Base-by-base conservation (phyloP, 2,329 filamentous ascomycete species). In the Colletotrichum sp. region DNA sequence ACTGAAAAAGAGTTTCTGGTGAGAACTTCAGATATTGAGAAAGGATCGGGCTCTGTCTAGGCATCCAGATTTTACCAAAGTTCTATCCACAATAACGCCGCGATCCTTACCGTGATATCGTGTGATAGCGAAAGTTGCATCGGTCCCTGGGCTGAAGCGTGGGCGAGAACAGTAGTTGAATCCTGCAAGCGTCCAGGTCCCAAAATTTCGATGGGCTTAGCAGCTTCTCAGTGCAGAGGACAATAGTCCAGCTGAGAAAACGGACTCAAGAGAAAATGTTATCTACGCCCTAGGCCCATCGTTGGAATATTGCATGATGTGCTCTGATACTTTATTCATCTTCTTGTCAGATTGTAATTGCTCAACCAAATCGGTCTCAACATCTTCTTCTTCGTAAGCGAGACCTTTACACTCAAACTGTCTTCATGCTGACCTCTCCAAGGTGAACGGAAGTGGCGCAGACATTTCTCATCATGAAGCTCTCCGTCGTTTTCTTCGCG, bases 121-220 rank as follows among this genome's bases (percentile, higher is more conserved):
- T 49, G 39, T 49, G 39, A 49, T 21, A n/a, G 9, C 9, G 39
- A 49, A 49, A 49, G 5, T 49, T 49, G 39, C 39, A 49, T n/a
- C 9, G 18, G 9, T 49, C 18, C 18, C 18, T 49, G 18, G 39
- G 39, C 18, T 12, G 39, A 0, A n/a, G 18, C 5, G 6, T 49
- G 39, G 39, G 18, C 39, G 39, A 49, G 39, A 49, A n/a, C 18
- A n/a, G 39, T 7, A n/a, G 39, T 49, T n/a, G 39, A 49, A n/a
- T 49, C 18, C 18, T 49, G 0, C 39, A 49, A 49, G 6, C 9
- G 9, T 49, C 39, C 3, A 0, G 18, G 0, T 1, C 18, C 0
- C 18, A n/a, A n/a, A 4, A n/a, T n/a, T 49, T 1, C 18, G 0
- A n/a, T 49, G 18, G 9, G 18, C 18, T 12, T 6, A 49, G 39